A percentile compares a stretch with the other conserved stretches of the same genome.
phyloP scores from a whole-genome alignment of 495 filamentous ascomycete species.

The Pseudevernia furfuracea region DNA sequence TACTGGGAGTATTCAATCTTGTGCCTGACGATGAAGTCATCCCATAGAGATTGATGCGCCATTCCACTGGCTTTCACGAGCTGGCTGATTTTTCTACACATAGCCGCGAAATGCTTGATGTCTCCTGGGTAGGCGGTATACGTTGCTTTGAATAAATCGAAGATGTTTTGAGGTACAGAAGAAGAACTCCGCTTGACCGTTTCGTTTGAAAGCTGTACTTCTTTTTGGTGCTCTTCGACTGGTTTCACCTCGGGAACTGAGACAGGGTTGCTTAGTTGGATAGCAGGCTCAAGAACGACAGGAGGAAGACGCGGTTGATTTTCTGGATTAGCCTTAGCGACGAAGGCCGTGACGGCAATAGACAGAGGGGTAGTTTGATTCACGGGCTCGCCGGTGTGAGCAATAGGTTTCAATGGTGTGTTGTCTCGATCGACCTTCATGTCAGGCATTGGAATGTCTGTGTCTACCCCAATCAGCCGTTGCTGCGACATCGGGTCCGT shows the following conservation, averaged over 20 bases:
- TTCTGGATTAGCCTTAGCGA: background rate
- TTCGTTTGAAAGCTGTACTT: background rate
- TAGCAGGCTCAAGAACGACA: background rate
- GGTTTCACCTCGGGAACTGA: background rate
- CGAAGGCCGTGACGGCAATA: background rate
- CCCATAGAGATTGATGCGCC: conserved; percentile 48
- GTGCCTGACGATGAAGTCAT: conserved; percentile 57
- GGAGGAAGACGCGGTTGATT: background rate
- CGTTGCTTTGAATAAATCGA: conserved; percentile 44
- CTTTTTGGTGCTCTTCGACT: background rate
- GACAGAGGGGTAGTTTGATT: background rate
- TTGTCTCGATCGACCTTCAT: background rate
- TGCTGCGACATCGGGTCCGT: background rate
- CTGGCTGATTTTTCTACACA: conserved; percentile 47
- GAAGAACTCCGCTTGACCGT: background rate
- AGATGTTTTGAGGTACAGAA: conserved; percentile 29
- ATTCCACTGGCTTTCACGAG: conserved; percentile 38
- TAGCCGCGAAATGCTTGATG: conserved; percentile 44
- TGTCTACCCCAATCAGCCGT: background rate
- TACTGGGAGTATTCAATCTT: conserved; percentile 36
- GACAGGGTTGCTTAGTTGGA: background rate
- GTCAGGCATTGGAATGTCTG: background rate
- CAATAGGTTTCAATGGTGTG: background rate
- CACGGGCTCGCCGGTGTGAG: no score
- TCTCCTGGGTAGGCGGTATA: conserved; percentile 53